Conservation (phyloP, 169 alveolate species). For the Plasmodium cynomolgi region DNA sequence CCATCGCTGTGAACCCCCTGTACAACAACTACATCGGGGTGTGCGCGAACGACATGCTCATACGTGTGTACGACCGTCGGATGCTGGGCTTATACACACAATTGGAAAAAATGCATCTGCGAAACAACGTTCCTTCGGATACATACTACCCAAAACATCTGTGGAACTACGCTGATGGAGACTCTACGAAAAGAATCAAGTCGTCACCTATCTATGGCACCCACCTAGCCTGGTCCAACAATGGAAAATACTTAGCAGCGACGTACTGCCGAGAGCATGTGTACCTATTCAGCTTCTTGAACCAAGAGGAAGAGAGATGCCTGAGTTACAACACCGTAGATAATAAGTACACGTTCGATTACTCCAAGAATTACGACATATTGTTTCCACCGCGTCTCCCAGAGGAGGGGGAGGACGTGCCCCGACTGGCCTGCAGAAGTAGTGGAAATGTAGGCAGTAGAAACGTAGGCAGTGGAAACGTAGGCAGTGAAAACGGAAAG, state of each 20-base stretch:
- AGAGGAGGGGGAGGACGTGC: too few relatives aligned
- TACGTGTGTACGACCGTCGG: constrained; percentile 80
- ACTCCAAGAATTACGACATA: constrained; percentile 5
- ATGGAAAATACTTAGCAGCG: constrained; percentile 75
- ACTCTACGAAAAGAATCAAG: constrained; percentile 13
- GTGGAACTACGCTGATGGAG: constrained; percentile 71
- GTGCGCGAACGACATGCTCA: constrained; percentile 78
- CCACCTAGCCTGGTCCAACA: constrained; percentile 67
- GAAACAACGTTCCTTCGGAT: constrained; percentile 71
- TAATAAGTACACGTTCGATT: constrained; percentile 1
- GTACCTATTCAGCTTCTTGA: constrained; percentile 73
- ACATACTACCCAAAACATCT: constrained; percentile 77
- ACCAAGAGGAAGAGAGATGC: constrained; percentile 48
- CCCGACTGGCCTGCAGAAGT: too few relatives aligned
- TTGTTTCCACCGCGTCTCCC: constrained; percentile 17
- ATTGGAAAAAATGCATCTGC: constrained; percentile 42
- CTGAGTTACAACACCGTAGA: constrained; percentile 1
- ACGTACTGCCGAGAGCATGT: constrained; percentile 77
- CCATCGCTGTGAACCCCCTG: constrained; percentile 78
- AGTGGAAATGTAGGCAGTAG: too few relatives aligned
- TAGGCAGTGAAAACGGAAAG: too few relatives aligned
- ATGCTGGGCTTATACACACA: constrained; percentile 43
- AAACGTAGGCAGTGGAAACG: too few relatives aligned
- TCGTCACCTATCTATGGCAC: constrained; percentile 16
- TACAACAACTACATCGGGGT: constrained; percentile 76